Conservation (phyloP, 1,139 yeast species). For the Kurtzmaniella quercitrusa region DNA sequence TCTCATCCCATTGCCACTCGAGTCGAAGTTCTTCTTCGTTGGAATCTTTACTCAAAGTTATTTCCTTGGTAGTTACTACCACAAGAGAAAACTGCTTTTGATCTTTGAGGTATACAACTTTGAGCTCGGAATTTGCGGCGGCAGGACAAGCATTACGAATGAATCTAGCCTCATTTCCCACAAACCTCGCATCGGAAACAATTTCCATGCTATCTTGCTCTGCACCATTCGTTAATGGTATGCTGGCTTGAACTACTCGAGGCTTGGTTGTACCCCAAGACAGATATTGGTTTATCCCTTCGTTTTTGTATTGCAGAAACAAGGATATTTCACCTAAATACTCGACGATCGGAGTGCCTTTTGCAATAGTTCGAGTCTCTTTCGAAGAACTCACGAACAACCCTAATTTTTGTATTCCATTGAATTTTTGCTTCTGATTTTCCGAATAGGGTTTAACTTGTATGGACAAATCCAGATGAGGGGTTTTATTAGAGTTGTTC, state of each 20-base stretch:
- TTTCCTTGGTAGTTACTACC: conserved; percentile 54
- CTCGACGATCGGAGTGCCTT: conserved; percentile 57
- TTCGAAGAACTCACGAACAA: conserved; percentile 38
- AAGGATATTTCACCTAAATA: conserved; percentile 71
- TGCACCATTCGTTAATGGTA: conserved; percentile 11
- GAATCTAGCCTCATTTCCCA: conserved; percentile 76
- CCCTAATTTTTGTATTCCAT: conserved; percentile 71
- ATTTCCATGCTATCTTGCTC: conserved; percentile 41
- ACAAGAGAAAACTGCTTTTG: conserved; percentile 48
- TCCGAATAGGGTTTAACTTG: conserved; percentile 50
- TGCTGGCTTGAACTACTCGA: conserved; percentile 52
- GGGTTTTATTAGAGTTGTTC: conserved; percentile 16
- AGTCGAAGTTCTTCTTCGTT: conserved; percentile 67
- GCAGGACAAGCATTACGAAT: conserved; percentile 65
- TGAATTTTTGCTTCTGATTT: conserved; percentile 57
- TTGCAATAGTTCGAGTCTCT: conserved; percentile 33
- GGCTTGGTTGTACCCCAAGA: conserved; percentile 86
- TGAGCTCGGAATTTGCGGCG: conserved; percentile 66
- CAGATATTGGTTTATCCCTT: conserved; percentile 71
- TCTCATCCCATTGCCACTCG: conserved; percentile 84
- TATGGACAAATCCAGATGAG: conserved; percentile 17
- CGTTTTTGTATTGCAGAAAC: conserved; percentile 57
- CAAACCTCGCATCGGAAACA: conserved; percentile 71
- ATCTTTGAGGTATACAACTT: conserved; percentile 48
- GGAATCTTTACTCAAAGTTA: conserved; percentile 30